phyloP scores from a whole-genome alignment of 108 stramenopile species.

The Cylindrotheca closterium region DNA sequence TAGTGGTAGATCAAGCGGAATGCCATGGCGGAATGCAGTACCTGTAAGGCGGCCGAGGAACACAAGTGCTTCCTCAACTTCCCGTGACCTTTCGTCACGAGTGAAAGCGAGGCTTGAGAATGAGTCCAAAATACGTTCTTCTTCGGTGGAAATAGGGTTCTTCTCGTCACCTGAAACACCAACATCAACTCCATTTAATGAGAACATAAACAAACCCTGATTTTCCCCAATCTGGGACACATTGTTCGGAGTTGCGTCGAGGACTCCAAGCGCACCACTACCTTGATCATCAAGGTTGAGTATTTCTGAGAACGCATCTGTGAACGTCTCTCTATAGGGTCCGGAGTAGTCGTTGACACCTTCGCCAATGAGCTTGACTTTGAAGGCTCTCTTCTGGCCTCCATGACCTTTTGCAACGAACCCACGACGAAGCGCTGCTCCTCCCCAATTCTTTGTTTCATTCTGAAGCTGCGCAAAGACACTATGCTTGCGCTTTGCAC shows the following conservation, averaged over 20 bases:
- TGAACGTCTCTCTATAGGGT: slow-evolving; percentile 95
- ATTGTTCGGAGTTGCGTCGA: slow-evolving; percentile 83
- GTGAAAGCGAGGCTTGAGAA: slow-evolving; percentile 57
- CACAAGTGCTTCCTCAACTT: slow-evolving; percentile 71
- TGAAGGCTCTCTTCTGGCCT: slow-evolving; percentile 95
- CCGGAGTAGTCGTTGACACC: slow-evolving; percentile 99
- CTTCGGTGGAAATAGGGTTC: slow-evolving; percentile 30
- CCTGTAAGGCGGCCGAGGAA: slow-evolving; percentile 94
- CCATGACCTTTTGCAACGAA: slow-evolving; percentile 96
- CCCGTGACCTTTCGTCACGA: slow-evolving; percentile 53
- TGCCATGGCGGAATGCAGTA: slow-evolving; percentile 87
- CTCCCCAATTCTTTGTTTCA: slow-evolving; percentile 88
- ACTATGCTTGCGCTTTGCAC: slow-evolving; percentile 68
- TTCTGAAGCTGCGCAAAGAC: slow-evolving; percentile 93
- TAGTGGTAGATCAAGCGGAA: slow-evolving; percentile 83
- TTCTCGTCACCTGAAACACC: not conserved
- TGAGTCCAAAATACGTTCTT: slow-evolving; percentile 48
- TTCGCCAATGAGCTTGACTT: slow-evolving; percentile 96
- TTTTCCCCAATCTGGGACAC: slow-evolving; percentile 66
- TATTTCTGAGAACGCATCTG: slow-evolving; percentile 88
- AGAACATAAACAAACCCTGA: slow-evolving; percentile 75
- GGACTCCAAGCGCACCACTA: slow-evolving; percentile 61
- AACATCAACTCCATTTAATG: slow-evolving; percentile 31
- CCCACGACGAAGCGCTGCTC: slow-evolving; percentile 85
- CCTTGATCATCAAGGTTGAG: slow-evolving; percentile 48